Conservation (phyloP, 306 rosid genomes). For the Begonia fuchsioides region DNA sequence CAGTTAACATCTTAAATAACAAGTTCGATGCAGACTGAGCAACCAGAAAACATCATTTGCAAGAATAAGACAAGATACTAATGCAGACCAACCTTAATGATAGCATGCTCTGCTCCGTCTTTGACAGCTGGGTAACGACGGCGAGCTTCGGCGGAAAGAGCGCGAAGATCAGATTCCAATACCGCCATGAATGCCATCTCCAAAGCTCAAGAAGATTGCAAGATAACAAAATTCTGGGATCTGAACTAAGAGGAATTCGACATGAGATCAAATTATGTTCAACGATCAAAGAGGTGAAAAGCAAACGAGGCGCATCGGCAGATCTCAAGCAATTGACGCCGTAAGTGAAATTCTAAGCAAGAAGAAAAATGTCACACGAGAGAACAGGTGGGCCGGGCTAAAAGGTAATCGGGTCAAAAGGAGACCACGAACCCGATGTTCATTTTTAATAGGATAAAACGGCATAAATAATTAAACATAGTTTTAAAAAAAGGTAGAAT, state of each 20-base stretch:
- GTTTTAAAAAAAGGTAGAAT: too few species aligned
- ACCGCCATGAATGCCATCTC: constrained; percentile 98
- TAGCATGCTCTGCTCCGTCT: constrained; percentile 94
- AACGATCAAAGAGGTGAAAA: neutral
- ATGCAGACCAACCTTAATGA: constrained; percentile 50
- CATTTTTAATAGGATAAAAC: too few species aligned
- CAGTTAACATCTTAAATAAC: too few species aligned
- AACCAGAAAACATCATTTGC: too few species aligned
- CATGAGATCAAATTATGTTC: neutral
- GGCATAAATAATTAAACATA: too few species aligned
- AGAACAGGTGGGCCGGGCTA: too few species aligned
- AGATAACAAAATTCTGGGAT: neutral
- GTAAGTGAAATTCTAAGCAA: neutral
- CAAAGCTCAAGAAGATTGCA: neutral
- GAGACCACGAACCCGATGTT: too few species aligned
- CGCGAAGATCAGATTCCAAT: constrained; percentile 96
- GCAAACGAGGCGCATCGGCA: neutral
- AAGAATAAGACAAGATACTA: neutral
- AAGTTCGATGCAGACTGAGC: too few species aligned
- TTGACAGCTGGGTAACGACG: constrained; percentile 91
- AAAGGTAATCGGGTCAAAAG: too few species aligned
- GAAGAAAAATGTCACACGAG: too few species aligned
- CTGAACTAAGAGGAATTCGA: neutral
- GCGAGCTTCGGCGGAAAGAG: constrained; percentile 96
- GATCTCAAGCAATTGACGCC: neutral